phyloP scores from a whole-genome alignment of 75 land plant genomes.

The Picea glauca region DNA sequence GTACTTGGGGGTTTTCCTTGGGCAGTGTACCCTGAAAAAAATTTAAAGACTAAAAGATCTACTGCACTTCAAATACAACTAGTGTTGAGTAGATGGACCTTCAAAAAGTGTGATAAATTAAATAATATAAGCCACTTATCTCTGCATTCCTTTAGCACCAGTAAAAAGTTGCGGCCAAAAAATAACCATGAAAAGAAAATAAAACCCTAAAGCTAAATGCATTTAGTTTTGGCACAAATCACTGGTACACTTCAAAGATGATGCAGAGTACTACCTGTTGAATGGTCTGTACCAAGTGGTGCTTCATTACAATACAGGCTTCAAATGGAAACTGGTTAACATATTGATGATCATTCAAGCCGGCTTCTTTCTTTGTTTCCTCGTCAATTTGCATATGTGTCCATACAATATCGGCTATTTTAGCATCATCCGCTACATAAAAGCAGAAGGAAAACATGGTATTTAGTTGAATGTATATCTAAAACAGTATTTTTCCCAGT shows the following conservation, averaged over 20 bases:
- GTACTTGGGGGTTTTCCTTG: no score
- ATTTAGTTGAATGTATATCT: neutral
- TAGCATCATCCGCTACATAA: slow-evolving; percentile 70
- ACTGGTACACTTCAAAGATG: neutral
- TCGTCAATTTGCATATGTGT: slow-evolving; percentile 83
- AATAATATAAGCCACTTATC: no score
- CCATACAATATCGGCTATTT: slow-evolving; percentile 90
- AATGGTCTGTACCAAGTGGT: slow-evolving; percentile 89
- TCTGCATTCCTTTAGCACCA: neutral
- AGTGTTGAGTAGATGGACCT: neutral
- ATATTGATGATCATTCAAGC: slow-evolving; percentile 71
- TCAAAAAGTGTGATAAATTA: neutral
- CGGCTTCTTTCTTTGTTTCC: slow-evolving; percentile 61
- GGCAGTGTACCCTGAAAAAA: no score
- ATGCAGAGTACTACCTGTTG: slow-evolving; percentile 51
- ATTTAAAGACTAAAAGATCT: neutral
- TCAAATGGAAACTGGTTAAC: slow-evolving; percentile 94
- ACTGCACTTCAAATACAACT: neutral
- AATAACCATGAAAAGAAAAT: neutral
- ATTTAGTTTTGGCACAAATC: neutral
- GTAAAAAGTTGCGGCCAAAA: neutral
- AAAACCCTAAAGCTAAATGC: no score
- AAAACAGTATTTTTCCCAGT: neutral
- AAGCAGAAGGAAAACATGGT: neutral
- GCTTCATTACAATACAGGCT: slow-evolving; percentile 98